phyloP scores from a whole-genome alignment of 306 rosid genomes.

The Citrullus mucosospermus region DNA sequence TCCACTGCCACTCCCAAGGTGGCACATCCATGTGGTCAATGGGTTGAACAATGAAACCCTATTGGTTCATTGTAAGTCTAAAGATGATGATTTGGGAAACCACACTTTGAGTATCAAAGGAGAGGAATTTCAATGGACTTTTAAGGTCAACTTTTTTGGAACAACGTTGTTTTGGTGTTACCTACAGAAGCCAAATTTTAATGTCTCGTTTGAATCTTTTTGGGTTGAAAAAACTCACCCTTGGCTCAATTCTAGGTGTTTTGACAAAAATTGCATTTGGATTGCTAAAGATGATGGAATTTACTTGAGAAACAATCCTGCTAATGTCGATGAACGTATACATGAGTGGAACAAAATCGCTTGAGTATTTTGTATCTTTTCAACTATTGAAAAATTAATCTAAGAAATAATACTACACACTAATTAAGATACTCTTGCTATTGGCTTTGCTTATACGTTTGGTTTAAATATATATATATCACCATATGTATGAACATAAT shows the following conservation, averaged over 20 bases:
- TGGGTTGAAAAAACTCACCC: neutral
- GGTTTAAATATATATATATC: too few species aligned
- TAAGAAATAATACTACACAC: neutral
- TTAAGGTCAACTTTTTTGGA: neutral
- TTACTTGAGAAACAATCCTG: neutral
- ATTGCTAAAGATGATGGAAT: constrained; percentile 12
- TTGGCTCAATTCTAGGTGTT: constrained; percentile 3
- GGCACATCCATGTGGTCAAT: neutral
- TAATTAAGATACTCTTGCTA: neutral
- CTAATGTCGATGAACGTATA: neutral
- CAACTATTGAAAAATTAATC: neutral
- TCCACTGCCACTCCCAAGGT: neutral
- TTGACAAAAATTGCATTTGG: constrained; percentile 1
- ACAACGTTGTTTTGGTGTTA: constrained; percentile 11
- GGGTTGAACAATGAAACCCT: neutral
- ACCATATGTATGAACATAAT: too few species aligned
- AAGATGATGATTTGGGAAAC: constrained; percentile 7
- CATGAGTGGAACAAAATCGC: neutral
- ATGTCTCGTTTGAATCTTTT: constrained; percentile 1
- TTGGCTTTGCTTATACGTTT: too few species aligned
- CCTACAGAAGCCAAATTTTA: neutral
- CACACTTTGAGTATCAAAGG: neutral
- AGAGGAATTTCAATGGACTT: neutral
- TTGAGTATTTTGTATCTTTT: neutral
- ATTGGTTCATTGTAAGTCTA: constrained; percentile 5